Evolutionary conservation across 495 filamentous ascomycete species (phyloP).

Genomic region (Neurospora sp.): DNA sequence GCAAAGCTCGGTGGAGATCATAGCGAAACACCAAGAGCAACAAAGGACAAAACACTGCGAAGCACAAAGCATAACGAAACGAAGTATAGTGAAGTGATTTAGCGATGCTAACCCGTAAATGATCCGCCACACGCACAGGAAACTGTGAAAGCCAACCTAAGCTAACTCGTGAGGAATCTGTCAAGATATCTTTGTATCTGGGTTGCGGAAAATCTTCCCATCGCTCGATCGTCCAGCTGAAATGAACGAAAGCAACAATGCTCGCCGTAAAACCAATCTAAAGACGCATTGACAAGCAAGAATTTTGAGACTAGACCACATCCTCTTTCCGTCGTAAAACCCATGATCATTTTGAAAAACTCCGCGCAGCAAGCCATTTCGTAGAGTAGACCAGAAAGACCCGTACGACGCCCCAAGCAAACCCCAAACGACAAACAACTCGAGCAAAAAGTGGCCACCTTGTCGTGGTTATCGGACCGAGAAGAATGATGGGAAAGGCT

Average conservation of each 20-base stretch:
- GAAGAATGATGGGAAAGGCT: not conserved
- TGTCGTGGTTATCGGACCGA: not conserved
- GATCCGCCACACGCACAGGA: not conserved
- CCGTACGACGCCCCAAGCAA: not conserved
- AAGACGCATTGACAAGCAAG: not conserved
- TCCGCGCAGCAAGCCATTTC: not conserved
- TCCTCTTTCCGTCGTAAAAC: not conserved
- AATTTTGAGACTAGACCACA: not conserved
- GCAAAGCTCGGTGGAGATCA: not conserved
- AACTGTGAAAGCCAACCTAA: not conserved
- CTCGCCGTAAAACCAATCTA: not conserved
- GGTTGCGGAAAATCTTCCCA: not conserved
- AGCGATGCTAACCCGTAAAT: not conserved
- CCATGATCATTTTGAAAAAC: slow-evolving; percentile 1
- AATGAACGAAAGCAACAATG: not conserved
- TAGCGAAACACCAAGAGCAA: not conserved
- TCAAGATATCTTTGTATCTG: not conserved
- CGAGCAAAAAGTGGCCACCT: not conserved
- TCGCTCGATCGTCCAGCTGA: not conserved
- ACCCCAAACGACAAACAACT: not conserved
- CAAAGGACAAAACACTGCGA: not conserved
- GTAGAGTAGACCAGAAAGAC: slow-evolving; percentile 1
- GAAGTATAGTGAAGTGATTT: not conserved
- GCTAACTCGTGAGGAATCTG: not conserved
- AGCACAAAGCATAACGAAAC: not conserved